These are phyloP conservation scores for Helichrysum umbraculigerum DNA, from an alignment of 129 eudicot genomes.

Conservation along the genomic window DNA sequence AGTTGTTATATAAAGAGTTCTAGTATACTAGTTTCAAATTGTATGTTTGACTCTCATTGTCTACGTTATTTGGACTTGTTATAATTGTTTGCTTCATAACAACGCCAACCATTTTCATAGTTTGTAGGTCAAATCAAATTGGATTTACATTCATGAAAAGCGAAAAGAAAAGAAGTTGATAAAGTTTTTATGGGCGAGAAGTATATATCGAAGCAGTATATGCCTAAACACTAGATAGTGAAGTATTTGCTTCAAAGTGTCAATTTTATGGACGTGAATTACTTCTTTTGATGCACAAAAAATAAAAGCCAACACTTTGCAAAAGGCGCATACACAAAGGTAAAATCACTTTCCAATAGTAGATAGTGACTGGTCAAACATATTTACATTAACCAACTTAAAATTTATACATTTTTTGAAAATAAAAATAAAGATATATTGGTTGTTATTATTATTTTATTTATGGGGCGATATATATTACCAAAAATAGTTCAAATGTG, in stretches of 20 bases:
- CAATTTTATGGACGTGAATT: conserved; percentile 35
- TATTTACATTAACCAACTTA: conserved; percentile 4
- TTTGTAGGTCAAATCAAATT: not conserved
- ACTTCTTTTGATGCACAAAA: conserved; percentile 68
- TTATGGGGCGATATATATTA: not conserved
- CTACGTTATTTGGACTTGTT: not conserved
- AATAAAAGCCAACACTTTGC: conserved; percentile 39
- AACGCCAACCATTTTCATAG: not conserved
- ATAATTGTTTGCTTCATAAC: not conserved
- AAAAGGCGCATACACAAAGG: conserved; percentile 60
- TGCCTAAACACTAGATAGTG: conserved; percentile 28
- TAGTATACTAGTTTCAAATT: not conserved
- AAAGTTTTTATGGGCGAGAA: not conserved
- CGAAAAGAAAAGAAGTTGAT: not conserved
- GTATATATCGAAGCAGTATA: conserved; percentile 31
- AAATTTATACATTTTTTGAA: not conserved
- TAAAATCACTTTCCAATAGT: conserved; percentile 51
- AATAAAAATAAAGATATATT: too few relatives aligned
- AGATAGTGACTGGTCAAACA: conserved; percentile 42
- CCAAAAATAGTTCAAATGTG: not conserved
- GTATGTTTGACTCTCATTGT: not conserved
- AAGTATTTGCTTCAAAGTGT: conserved; percentile 26
- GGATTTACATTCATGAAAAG: conserved; percentile 1
- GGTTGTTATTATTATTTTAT: too few relatives aligned
- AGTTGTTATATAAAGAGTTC: not conserved